Percentiles rank a stretch among this genome's conserved stretches.
Conservation (phyloP, 352 stramenopile genomes). For the Globisporangium emineosum region DNA sequence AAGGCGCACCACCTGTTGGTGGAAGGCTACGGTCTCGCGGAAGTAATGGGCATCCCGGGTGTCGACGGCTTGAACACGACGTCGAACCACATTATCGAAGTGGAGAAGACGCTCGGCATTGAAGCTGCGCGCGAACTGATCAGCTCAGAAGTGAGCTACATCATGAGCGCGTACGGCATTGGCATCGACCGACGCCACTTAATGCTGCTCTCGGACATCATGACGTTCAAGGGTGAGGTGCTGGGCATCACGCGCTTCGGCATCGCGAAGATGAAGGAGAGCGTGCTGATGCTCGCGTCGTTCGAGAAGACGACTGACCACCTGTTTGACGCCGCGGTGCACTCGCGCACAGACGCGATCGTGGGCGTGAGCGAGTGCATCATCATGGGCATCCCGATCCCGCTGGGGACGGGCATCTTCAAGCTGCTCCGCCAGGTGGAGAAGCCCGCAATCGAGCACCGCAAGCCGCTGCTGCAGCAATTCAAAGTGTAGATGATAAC, state of each 20-base stretch:
- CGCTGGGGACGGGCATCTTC: conserved; percentile 97
- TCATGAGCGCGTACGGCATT: conserved; percentile 99
- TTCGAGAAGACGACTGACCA: conserved; percentile 99
- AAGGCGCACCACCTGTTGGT: conserved; percentile 97
- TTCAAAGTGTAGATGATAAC: conserved; percentile 22
- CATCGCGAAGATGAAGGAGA: conserved; percentile 99
- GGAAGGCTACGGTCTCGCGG: conserved; percentile 96
- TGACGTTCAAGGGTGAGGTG: conserved; percentile 98
- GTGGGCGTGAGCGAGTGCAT: conserved; percentile 99
- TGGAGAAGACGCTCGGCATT: conserved; percentile 95
- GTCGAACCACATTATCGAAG: conserved; percentile 99
- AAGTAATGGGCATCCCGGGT: conserved; percentile 97
- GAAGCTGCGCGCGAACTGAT: conserved; percentile 97
- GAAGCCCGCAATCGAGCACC: conserved; percentile 64
- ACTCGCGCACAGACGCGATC: conserved; percentile 97
- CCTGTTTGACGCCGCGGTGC: conserved; percentile 99
- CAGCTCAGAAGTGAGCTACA: conserved; percentile 98
- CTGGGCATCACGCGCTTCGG: conserved; percentile 95
- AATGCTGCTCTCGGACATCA: conserved; percentile 99
- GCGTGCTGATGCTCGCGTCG: conserved; percentile 98
- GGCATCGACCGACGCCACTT: conserved; percentile 98
- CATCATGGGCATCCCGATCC: conserved; percentile 99
- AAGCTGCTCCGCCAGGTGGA: conserved; percentile 91
- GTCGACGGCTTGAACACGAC: conserved; percentile 95
- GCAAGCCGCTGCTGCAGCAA: conserved; percentile 48